Evolutionary conservation across 2,329 filamentous ascomycete genomes (phyloP).

Genomic region (Ciborinia camelliae): DNA sequence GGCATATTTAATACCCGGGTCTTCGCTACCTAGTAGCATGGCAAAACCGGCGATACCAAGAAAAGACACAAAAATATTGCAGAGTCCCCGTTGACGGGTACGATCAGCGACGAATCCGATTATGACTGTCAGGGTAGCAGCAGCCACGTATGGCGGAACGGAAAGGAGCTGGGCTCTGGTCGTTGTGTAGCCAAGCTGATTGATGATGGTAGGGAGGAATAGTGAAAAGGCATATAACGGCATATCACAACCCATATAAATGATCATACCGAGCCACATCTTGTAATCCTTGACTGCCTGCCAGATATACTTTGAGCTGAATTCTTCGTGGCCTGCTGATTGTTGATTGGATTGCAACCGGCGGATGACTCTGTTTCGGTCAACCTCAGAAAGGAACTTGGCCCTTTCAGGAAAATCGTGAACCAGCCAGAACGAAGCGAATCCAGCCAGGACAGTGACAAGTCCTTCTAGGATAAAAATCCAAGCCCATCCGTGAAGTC

Average conservation of each 20-base stretch:
- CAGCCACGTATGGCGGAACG: slow-evolving; percentile 72
- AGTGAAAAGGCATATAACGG: slow-evolving; percentile 72
- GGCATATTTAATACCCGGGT: slow-evolving; percentile 70
- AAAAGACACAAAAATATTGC: slow-evolving; percentile 69
- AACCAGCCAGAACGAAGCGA: slow-evolving; percentile 72
- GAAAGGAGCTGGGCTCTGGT: slow-evolving; percentile 68
- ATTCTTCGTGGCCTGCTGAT: slow-evolving; percentile 70
- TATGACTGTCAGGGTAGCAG: slow-evolving; percentile 64
- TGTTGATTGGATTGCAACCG: slow-evolving; percentile 71
- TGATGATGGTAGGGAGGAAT: slow-evolving; percentile 78
- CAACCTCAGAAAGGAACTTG: slow-evolving; percentile 65
- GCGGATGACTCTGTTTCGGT: slow-evolving; percentile 68
- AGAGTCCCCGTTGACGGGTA: slow-evolving; percentile 68
- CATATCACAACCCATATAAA: slow-evolving; percentile 75
- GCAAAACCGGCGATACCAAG: slow-evolving; percentile 74
- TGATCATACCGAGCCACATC: slow-evolving; percentile 69
- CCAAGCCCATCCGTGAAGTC: slow-evolving; percentile 58
- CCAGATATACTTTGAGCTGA: slow-evolving; percentile 70
- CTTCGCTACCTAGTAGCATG: slow-evolving; percentile 68
- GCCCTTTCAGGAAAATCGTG: slow-evolving; percentile 79
- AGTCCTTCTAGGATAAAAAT: slow-evolving; percentile 70
- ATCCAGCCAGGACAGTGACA: slow-evolving; percentile 64
- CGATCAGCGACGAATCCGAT: slow-evolving; percentile 76
- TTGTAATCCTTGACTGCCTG: slow-evolving; percentile 78
- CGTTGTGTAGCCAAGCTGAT: slow-evolving; percentile 50